phyloP scores from a whole-genome alignment of 78 protist species.

The Emiliania huxleyi region DNA sequence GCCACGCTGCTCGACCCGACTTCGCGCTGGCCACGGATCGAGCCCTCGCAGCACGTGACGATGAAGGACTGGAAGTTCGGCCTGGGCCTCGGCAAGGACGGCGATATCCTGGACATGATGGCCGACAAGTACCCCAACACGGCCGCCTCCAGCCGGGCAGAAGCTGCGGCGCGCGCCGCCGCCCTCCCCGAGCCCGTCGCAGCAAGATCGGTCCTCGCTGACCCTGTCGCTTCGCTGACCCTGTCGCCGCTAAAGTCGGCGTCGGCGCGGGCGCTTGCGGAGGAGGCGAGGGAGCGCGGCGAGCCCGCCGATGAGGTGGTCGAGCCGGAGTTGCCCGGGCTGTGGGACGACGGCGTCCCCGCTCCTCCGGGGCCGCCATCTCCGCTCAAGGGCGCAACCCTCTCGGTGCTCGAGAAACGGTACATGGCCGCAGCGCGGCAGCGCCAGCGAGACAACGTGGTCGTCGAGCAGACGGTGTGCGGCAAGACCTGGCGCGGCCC shows the following conservation, averaged over 20 bases:
- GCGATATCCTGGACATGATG: background rate
- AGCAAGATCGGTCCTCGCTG: too few species aligned
- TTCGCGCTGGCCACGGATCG: background rate
- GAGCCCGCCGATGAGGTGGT: background rate
- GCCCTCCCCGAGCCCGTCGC: background rate
- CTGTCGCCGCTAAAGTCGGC: background rate
- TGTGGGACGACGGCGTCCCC: background rate
- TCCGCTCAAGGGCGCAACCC: background rate
- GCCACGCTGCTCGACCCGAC: background rate
- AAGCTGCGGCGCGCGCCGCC: background rate
- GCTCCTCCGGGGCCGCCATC: too few species aligned
- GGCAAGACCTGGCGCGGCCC: conserved; percentile 49
- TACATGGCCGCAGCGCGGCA: background rate
- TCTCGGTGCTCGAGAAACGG: background rate
- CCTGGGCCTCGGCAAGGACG: background rate
- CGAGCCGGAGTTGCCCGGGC: background rate
- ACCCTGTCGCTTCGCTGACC: background rate
- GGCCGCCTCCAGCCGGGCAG: background rate
- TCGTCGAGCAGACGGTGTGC: background rate
- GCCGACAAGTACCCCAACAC: background rate
- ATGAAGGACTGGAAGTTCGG: background rate
- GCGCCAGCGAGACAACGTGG: background rate
- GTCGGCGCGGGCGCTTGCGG: background rate
- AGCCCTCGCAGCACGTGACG: background rate
- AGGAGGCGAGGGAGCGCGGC: background rate